Evolutionary conservation across 495 filamentous ascomycete genomes (phyloP), one percentile per base, ranked within the genome.

Genomic region (Penicillium bialowiezense): DNA sequence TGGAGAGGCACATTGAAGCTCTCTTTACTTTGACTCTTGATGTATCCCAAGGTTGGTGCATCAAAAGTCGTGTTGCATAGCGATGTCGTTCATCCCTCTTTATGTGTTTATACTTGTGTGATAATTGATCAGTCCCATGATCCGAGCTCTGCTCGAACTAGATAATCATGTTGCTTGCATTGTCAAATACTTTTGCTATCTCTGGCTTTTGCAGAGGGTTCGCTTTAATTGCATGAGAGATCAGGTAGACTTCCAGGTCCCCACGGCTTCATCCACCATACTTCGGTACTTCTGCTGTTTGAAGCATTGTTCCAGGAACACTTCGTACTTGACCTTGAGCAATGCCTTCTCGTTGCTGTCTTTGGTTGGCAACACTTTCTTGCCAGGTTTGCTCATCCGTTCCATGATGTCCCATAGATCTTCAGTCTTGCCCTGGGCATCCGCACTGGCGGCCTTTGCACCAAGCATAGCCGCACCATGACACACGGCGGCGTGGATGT

Each of bases 391-490:
- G 69, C 84, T 91, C 87, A 96, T 96, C 28, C 91, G 83, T 67
- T 93, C 88, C 93, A 98, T 98, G 59, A 98, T 96, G 45, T 82
- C 78, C 93, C 92, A 98, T 48, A 98, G 71, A 34, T 83, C 79
- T 71, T 96, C 91, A 1, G 86, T 91, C 50, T 83, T 82, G 10
- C 92, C 92, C 13, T 91, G 77, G 8, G 70, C 65, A 52, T 87
- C 79, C 13, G 80, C 82, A 58, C 85, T 95, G 18, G 90, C 93
- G 40, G 93, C 93, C 68, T 97, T 97, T 12, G 89, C 93, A 21
- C 91, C 93, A 17, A 97, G 78, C 91, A 98, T 97, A 8, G 93
- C 93, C 23, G 93, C 92, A 14, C 93, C 93, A 58, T 96, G 90
- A 17, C 92, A 90, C 7, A 98, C 93, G n/a, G 93, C 92, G 3